Conservation (phyloP, 345 rosid species). For the Euphorbia peplus region DNA sequence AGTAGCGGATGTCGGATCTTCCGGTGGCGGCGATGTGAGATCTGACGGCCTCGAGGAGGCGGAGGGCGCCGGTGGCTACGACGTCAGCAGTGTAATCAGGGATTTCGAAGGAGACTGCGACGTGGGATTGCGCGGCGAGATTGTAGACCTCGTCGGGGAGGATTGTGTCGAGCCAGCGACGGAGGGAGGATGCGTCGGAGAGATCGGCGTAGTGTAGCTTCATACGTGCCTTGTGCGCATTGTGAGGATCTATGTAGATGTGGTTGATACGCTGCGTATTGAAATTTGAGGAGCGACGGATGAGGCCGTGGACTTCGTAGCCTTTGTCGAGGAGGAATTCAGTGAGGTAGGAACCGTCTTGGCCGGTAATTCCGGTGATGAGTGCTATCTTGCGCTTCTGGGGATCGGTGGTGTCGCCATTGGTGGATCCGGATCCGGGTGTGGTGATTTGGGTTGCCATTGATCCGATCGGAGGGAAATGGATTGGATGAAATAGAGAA, state of each 20-base stretch:
- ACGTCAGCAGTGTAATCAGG: slow-evolving; percentile 96
- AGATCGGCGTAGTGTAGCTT: slow-evolving; percentile 93
- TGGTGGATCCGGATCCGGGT: slow-evolving; percentile 37
- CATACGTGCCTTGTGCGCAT: slow-evolving; percentile 76
- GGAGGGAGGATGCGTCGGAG: slow-evolving; percentile 85
- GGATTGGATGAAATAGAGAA: not conserved
- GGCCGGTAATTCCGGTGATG: slow-evolving; percentile 93
- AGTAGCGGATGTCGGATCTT: slow-evolving; percentile 57
- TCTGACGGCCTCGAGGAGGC: slow-evolving; percentile 89
- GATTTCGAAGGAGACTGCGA: slow-evolving; percentile 92
- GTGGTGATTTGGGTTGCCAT: slow-evolving; percentile 28
- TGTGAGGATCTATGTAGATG: slow-evolving; percentile 96
- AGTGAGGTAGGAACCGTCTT: slow-evolving; percentile 92
- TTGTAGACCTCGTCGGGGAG: slow-evolving; percentile 89
- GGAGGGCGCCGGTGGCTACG: slow-evolving; percentile 92
- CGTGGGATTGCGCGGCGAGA: slow-evolving; percentile 93
- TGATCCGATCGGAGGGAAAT: not conserved
- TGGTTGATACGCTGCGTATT: slow-evolving; percentile 94
- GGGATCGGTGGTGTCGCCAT: slow-evolving; percentile 29
- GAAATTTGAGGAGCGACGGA: slow-evolving; percentile 94
- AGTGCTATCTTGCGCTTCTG: slow-evolving; percentile 52
- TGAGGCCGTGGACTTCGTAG: slow-evolving; percentile 80
- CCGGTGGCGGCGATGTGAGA: slow-evolving; percentile 79
- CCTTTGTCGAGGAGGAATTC: slow-evolving; percentile 81
- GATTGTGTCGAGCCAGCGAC: slow-evolving; percentile 92